Conservation (phyloP, 495 filamentous ascomycete genomes). For the Penicillium lividum region DNA sequence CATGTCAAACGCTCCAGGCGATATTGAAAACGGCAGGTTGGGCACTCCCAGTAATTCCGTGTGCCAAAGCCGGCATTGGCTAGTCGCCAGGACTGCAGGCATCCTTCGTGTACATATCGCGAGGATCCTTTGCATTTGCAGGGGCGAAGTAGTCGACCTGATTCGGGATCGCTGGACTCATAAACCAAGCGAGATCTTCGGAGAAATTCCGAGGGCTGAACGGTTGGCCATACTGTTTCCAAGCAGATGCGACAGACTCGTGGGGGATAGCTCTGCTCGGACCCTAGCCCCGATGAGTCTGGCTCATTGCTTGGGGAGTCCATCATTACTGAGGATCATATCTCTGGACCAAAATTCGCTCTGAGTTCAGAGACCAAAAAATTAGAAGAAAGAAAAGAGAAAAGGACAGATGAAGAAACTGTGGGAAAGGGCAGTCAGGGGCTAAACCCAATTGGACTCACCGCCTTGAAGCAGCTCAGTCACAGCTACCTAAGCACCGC, state of each 20-base stretch:
- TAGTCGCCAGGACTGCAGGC: constrained; percentile 82
- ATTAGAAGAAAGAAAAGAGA: constrained; percentile 1
- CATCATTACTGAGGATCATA: constrained; percentile 5
- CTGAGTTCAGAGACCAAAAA: background rate
- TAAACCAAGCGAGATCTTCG: constrained; percentile 68
- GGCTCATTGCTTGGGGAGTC: constrained; percentile 19
- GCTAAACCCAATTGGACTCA: constrained; percentile 27
- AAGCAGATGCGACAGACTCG: constrained; percentile 92
- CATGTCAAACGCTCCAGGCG: constrained; percentile 74
- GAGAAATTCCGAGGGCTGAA: constrained; percentile 66
- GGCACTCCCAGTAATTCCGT: constrained; percentile 81
- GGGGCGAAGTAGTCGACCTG: constrained; percentile 82
- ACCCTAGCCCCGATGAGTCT: constrained; percentile 13
- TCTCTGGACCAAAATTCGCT: background rate
- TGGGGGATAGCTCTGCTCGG: constrained; percentile 58
- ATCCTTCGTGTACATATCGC: constrained; percentile 94
- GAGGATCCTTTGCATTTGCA: constrained; percentile 92
- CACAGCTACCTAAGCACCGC: constrained; percentile 20
- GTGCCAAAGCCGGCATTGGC: constrained; percentile 65
- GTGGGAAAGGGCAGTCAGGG: background rate
- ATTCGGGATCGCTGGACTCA: constrained; percentile 68
- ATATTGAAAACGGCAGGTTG: constrained; percentile 86
- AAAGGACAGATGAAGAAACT: constrained; percentile 11
- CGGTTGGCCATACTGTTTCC: constrained; percentile 78
- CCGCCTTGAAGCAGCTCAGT: constrained; percentile 31